These are phyloP conservation scores for Heterobasidion parviporum DNA, from an alignment of 1,284 basidiomycete genomes.

Conservation along the genomic window DNA sequence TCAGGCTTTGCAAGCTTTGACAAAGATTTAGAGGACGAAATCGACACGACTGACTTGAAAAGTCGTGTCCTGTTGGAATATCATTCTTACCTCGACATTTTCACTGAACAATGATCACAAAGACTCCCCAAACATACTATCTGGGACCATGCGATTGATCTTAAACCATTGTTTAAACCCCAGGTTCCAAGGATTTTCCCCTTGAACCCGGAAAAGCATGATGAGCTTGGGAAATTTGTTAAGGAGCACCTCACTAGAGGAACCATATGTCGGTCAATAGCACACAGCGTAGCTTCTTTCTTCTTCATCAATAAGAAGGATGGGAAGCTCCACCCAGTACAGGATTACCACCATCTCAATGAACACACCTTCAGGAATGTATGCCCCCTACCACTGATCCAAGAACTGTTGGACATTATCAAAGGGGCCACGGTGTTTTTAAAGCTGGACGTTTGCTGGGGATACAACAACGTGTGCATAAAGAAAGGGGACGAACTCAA, in stretches of 20 bases:
- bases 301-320: background rate
- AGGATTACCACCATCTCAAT: constrained; percentile 8
- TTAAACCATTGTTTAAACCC: background rate
- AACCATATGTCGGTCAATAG: background rate
- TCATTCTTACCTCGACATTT: no score
- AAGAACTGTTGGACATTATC: constrained; percentile 3
- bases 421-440: background rate
- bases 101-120: background rate
- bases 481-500: background rate
- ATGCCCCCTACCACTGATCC: constrained; percentile 3
- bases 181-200: no score
- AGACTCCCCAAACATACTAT: background rate
- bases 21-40: no score
- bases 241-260: background rate
- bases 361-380: constrained; percentile 8
- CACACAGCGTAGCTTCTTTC: no score
- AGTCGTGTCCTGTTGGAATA: no score
- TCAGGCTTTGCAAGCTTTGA: no score
- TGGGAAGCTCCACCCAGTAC: background rate
- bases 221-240: background rate
- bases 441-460: background rate
- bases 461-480: background rate
- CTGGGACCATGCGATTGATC: background rate
- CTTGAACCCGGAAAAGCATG: no score
- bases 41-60: no score